Evolutionary conservation across 2,329 filamentous ascomycete species (phyloP).

Genomic region (Sarocladium oryzae): DNA sequence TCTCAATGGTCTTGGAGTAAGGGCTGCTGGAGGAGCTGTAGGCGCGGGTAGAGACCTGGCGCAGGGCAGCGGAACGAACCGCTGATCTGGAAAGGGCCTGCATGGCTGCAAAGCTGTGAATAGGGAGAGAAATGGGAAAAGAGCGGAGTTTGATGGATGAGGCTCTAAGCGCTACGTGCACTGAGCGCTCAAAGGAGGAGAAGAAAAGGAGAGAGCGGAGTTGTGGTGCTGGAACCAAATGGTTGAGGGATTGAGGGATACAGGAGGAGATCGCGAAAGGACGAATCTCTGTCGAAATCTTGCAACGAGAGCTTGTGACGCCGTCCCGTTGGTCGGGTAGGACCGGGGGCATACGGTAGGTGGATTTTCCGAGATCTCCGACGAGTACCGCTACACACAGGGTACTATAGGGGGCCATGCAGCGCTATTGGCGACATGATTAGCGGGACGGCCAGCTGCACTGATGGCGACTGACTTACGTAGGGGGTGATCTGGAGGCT

Average conservation of each 20-base stretch:
- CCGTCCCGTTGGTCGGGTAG: conserved; percentile 11
- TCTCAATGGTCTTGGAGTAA: conserved; percentile 69
- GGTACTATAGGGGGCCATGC: no score
- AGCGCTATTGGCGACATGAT: no score
- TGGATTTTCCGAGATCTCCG: conserved; percentile 13
- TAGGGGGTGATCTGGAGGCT: not conserved
- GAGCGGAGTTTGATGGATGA: conserved; percentile 13
- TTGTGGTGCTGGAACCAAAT: not conserved
- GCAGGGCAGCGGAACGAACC: conserved; percentile 64
- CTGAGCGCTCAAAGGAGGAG: not conserved
- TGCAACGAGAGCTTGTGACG: conserved; percentile 8
- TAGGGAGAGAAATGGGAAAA: conserved; percentile 15
- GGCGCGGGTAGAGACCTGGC: conserved; percentile 57
- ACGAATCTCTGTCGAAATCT: conserved; percentile 7
- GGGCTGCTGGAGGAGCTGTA: conserved; percentile 68
- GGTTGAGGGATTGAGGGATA: conserved; percentile 5
- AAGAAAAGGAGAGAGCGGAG: conserved; percentile 2
- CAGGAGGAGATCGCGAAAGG: conserved; percentile 6
- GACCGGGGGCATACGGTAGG: conserved; percentile 8
- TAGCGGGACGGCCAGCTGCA: no score
- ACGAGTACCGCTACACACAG: not conserved
- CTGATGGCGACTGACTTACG: no score
- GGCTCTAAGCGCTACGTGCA: conserved; percentile 2
- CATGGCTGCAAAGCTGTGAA: conserved; percentile 48
- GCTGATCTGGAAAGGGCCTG: conserved; percentile 70